phyloP scores from a whole-genome alignment of 305 asterid species.

The Withania somnifera region DNA sequence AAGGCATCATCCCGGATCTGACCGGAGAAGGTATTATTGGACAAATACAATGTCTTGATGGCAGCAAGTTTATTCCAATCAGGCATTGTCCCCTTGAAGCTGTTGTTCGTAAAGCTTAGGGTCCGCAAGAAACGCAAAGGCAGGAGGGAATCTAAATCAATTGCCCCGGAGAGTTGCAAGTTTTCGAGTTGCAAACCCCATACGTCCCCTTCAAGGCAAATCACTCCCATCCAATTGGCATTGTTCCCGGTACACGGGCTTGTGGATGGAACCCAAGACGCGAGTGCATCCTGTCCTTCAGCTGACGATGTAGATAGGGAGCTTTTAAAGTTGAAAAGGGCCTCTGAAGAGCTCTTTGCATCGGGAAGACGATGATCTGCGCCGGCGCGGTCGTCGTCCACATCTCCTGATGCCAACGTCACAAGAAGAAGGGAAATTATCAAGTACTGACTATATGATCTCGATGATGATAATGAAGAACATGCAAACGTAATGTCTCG shows the following conservation, averaged over 20 bases:
- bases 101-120: constrained; percentile 62
- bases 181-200: constrained; percentile 70
- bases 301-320: constrained; percentile 9
- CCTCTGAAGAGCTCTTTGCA: constrained; percentile 10
- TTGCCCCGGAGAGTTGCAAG: constrained; percentile 50
- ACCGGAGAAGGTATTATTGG: constrained; percentile 62
- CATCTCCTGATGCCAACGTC: neutral
- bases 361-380: neutral
- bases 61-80: constrained; percentile 76
- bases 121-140: constrained; percentile 39
- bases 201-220: constrained; percentile 47
- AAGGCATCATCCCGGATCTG: constrained; percentile 45
- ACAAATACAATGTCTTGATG: constrained; percentile 52
- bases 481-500: neutral
- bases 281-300: constrained; percentile 8
- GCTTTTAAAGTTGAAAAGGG: constrained; percentile 8
- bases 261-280: constrained; percentile 41
- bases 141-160: constrained; percentile 50
- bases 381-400: neutral
- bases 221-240: constrained; percentile 55
- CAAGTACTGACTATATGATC: neutral
- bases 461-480: neutral
- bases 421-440: neutral
- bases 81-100: constrained; percentile 66
- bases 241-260: constrained; percentile 44